Conservation (phyloP, 768 basidiomycete species). For the Imleria badia region DNA sequence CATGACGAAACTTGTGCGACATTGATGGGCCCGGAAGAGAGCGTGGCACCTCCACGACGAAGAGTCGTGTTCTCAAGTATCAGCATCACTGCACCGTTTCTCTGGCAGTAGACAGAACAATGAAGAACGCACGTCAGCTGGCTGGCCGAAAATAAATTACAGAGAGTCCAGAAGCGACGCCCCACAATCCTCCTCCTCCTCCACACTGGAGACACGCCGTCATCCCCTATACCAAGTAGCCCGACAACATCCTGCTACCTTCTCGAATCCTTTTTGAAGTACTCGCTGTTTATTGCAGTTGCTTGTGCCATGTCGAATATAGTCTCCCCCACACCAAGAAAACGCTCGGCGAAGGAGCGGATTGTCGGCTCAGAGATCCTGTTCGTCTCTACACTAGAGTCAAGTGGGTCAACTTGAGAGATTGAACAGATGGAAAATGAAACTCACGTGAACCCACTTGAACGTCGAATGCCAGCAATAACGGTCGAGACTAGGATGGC, state of each 20-base stretch:
- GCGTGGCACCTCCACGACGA: conserved; percentile 6
- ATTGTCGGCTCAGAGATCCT: conserved; percentile 75
- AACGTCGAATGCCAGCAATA: conserved; percentile 85
- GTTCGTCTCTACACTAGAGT: conserved; percentile 60
- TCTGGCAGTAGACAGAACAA: conserved; percentile 9
- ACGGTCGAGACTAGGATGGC: conserved; percentile 85
- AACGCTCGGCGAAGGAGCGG: conserved; percentile 74
- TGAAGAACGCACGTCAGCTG: conserved; percentile 27
- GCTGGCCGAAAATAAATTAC: conserved; percentile 27
- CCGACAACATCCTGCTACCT: conserved; percentile 23
- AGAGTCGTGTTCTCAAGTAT: conserved; percentile 8
- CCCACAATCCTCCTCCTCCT: conserved; percentile 9
- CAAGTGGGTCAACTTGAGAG: background rate
- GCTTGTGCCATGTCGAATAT: conserved; percentile 85
- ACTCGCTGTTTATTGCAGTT: conserved; percentile 81
- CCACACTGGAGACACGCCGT: conserved; percentile 7
- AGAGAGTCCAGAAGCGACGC: conserved; percentile 25
- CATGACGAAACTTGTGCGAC: background rate
- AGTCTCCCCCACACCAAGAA: conserved; percentile 84
- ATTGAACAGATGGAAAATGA: conserved; percentile 2
- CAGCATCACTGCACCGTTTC: conserved; percentile 6
- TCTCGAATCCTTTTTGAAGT: conserved; percentile 63
- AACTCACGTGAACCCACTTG: conserved; percentile 88
- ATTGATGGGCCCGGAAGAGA: background rate
- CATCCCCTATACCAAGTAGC: background rate